A percentile compares a stretch with the other conserved stretches of the same genome.
These are phyloP conservation scores for Meyerozyma sp. DNA, from an alignment of 1,139 yeast genomes.

Conservation along the genomic window DNA sequence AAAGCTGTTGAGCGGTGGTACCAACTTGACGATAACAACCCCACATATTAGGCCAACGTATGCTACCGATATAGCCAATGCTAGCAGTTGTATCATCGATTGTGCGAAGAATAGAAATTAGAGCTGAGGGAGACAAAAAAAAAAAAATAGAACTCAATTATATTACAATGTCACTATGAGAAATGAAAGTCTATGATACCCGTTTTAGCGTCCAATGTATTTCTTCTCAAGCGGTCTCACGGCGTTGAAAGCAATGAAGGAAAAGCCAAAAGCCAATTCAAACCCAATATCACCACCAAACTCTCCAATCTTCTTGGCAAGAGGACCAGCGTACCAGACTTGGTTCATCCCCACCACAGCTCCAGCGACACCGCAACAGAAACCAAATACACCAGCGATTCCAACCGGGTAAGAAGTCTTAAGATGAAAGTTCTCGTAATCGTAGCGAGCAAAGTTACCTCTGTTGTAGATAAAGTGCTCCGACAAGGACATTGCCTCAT, in stretches of 20 bases:
- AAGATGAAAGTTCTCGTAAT: slow-evolving; percentile 57
- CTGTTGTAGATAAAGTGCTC: slow-evolving; percentile 77
- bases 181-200: background rate
- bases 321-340: slow-evolving; percentile 72
- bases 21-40: background rate
- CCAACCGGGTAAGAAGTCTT: slow-evolving; percentile 64
- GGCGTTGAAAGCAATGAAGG: slow-evolving; percentile 58
- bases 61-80: background rate
- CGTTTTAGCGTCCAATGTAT: slow-evolving; percentile 45
- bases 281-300: slow-evolving; percentile 86
- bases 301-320: slow-evolving; percentile 58
- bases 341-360: slow-evolving; percentile 84
- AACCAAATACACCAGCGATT: slow-evolving; percentile 68
- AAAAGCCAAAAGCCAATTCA: slow-evolving; percentile 67
- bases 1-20: slow-evolving; percentile 2
- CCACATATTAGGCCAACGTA: background rate
- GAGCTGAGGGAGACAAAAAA: background rate
- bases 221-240: slow-evolving; percentile 68
- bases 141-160: background rate
- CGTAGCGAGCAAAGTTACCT: slow-evolving; percentile 55
- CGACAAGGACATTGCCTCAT: slow-evolving; percentile 62
- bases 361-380: slow-evolving; percentile 82
- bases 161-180: background rate
- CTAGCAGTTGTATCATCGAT: background rate
- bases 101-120: background rate